These are phyloP conservation scores for Vickermania spadyakhi DNA, from an alignment of 208 protist genomes.

Conservation along the genomic window DNA sequence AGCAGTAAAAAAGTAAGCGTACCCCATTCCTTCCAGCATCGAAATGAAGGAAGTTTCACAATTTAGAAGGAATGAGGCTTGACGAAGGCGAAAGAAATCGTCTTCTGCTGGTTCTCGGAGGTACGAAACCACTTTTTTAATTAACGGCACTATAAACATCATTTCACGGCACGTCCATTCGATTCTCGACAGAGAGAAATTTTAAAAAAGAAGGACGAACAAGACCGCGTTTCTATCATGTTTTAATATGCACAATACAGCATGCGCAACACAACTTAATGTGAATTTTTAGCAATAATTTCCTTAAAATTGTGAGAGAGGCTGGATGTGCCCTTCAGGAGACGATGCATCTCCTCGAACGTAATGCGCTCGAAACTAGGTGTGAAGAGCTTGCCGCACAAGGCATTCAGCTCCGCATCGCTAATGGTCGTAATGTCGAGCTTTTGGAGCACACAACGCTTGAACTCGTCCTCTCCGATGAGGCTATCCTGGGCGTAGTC, in stretches of 20 bases:
- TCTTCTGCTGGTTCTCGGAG: no score
- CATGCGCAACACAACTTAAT: conserved; percentile 13
- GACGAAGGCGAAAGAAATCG: no score
- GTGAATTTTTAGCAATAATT: conserved; percentile 41
- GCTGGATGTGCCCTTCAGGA: conserved; percentile 85
- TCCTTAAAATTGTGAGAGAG: conserved; percentile 53
- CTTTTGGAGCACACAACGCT: conserved; percentile 65
- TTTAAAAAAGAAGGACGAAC: no score
- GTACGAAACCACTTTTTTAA: not conserved
- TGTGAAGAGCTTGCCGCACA: conserved; percentile 72
- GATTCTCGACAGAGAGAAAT: no score
- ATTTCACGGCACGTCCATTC: no score
- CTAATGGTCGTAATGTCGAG: conserved; percentile 50
- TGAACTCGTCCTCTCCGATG: conserved; percentile 81
- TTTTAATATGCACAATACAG: no score
- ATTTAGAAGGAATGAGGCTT: no score
- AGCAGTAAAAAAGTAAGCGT: not conserved
- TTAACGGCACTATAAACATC: conserved; percentile 1
- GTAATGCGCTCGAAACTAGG: conserved; percentile 40
- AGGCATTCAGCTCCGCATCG: conserved; percentile 57
- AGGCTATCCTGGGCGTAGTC: conserved; percentile 82
- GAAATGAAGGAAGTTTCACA: no score
- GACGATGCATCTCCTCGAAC: conserved; percentile 73
- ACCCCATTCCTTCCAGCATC: not conserved
- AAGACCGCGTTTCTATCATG: no score